Base-by-base conservation (phyloP, 2,329 filamentous ascomycete species). In the Pyrenophora teres region DNA sequence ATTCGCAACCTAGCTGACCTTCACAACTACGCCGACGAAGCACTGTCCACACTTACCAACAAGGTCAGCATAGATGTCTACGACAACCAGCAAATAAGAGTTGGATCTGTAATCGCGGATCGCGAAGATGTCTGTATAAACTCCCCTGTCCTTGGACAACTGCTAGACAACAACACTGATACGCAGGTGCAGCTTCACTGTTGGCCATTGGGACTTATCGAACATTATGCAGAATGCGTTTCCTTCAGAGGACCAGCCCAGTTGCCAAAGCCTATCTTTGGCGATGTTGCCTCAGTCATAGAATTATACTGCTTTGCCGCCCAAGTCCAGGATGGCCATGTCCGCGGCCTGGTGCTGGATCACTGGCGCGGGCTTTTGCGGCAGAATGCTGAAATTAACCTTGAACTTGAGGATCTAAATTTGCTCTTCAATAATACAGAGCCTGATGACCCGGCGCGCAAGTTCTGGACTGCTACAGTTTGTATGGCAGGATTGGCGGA, bases 1-100 rank as follows among this genome's bases (percentile, higher is more conserved):
- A 12, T 56, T 21, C 56, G 50, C 2, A 54, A 54, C 15, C 12
- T 18, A 27, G 44, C 48, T 3, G 48, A 56, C 36, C 38, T 51
- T 7, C 9, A 40, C 10, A 27, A 31, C 10, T 56, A 54, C 6
- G 40, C 53, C 12, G n/a, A 19, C 12, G 16, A 36, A 15, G 10
- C 25, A 6, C 4, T 7, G 6, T 43, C 30, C 12, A 23, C 42
- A 15, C 32, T 40, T n/a, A 7, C 16, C 6, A 19, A 36, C 16
- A 10, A 13, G 3, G 16, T 47, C 25, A 31, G 25, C 3, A 43
- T 52, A 21, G 45, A 56, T 16, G 32, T 50, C n/a, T 7, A 40
- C 15, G 37, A 47, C 33, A 16, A 25, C 10, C 19, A 46, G 3
- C 37, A 51, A 23, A 9, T 10, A 27, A 16, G n/a, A 10, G 16